These are phyloP conservation scores for Ascochyta pisi DNA, from an alignment of 2,329 filamentous ascomycete genomes.

Conservation along the genomic window DNA sequence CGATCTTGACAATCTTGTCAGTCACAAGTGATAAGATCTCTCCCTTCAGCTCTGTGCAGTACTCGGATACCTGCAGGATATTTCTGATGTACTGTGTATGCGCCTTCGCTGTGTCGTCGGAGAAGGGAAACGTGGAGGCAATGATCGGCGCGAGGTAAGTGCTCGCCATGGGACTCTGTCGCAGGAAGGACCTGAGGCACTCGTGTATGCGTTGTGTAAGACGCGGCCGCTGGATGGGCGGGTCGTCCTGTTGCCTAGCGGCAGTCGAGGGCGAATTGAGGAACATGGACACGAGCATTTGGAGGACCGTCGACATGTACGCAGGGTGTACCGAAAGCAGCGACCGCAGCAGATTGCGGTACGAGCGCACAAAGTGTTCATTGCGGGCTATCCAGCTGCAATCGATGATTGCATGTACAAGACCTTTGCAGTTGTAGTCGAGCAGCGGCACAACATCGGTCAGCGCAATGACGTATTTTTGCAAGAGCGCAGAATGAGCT, in stretches of 20 bases:
- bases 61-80: constrained; percentile 76
- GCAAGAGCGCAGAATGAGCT: constrained; percentile 60
- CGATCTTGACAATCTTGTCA: constrained; percentile 88
- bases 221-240: constrained; percentile 65
- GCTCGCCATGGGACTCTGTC: constrained; percentile 80
- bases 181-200: constrained; percentile 76
- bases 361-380: constrained; percentile 64
- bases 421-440: constrained; percentile 62
- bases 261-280: constrained; percentile 63
- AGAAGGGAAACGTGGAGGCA: constrained; percentile 73
- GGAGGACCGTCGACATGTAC: constrained; percentile 75
- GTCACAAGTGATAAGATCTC: constrained; percentile 85
- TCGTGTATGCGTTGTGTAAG: constrained; percentile 79
- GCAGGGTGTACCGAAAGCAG: constrained; percentile 83
- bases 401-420: constrained; percentile 65
- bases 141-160: constrained; percentile 73
- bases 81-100: constrained; percentile 91
- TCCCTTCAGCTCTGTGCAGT: constrained; percentile 77
- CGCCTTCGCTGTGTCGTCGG: constrained; percentile 76
- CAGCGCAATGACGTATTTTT: constrained; percentile 66
- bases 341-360: constrained; percentile 63
- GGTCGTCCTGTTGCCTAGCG: constrained; percentile 61
- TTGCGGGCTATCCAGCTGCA: constrained; percentile 69
- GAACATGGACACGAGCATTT: constrained; percentile 83
- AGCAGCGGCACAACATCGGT: constrained; percentile 63